Percentiles rank a stretch among this genome's conserved stretches.
phyloP scores from a whole-genome alignment of 1,284 basidiomycete genomes.

The Omphalotus olearius region DNA sequence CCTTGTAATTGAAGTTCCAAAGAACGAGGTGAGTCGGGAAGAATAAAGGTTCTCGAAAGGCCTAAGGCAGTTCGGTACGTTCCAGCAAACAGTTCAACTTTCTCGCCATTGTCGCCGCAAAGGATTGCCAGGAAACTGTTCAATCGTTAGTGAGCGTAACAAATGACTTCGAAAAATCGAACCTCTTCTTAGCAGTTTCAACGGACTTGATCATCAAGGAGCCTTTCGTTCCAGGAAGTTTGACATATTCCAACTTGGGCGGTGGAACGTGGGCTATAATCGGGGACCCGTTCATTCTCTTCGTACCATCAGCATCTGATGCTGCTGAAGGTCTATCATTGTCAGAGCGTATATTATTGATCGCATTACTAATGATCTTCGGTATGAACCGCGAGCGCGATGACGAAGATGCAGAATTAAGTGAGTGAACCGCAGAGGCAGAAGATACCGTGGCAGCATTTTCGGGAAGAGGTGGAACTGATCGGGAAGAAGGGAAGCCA shows the following conservation, averaged over 20 bases:
- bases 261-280: constrained; percentile 55
- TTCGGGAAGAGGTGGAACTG: constrained; percentile 9
- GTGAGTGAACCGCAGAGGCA: constrained; percentile 24
- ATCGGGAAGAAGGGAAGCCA: neutral
- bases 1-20: constrained; percentile 86
- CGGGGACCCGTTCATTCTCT: constrained; percentile 26
- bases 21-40: constrained; percentile 82
- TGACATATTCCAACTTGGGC: constrained; percentile 84
- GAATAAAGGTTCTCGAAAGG: constrained; percentile 80
- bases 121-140: constrained; percentile 81
- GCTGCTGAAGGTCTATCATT: constrained; percentile 35
- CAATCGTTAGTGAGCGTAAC: neutral
- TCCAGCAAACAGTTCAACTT: constrained; percentile 86
- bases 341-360: constrained; percentile 53
- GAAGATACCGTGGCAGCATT: constrained; percentile 13
- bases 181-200: constrained; percentile 86
- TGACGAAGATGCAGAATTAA: constrained; percentile 28
- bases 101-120: constrained; percentile 89
- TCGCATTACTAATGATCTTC: constrained; percentile 63
- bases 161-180: constrained; percentile 16
- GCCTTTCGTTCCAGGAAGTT: constrained; percentile 85
- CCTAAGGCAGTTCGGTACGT: constrained; percentile 78
- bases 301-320: constrained; percentile 30
- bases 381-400: constrained; percentile 61
- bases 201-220: constrained; percentile 78